Percentiles rank a stretch among this genome's conserved stretches.
Conservation (phyloP, 805 yeast genomes). For the Sugiyamaella mastotermitis region DNA sequence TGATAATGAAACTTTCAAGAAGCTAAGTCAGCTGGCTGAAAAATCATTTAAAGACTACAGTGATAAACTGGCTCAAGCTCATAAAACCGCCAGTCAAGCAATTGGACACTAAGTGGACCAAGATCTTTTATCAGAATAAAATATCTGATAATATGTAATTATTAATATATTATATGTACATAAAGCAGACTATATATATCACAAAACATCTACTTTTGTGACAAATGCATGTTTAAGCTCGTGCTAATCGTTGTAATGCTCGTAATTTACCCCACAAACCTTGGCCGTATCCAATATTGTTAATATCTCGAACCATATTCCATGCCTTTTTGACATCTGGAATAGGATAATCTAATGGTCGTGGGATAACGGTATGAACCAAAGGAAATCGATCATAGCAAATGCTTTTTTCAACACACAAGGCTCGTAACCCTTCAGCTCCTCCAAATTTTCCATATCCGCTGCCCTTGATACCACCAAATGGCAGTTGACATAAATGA, state of each 20-base stretch:
- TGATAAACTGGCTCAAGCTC: constrained; percentile 49
- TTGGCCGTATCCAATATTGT: constrained; percentile 67
- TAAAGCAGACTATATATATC: neutral
- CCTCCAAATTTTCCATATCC: constrained; percentile 99
- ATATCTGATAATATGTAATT: no score
- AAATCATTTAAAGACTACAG: constrained; percentile 59
- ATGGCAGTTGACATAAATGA: constrained; percentile 92
- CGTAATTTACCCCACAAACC: constrained; percentile 52
- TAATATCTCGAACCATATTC: constrained; percentile 77
- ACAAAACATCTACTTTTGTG: no score
- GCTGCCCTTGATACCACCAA: constrained; percentile 89
- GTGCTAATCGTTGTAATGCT: constrained; percentile 16
- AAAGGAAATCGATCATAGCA: constrained; percentile 79
- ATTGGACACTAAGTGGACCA: no score
- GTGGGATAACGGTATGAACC: constrained; percentile 74
- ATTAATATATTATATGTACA: neutral
- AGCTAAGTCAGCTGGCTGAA: constrained; percentile 57
- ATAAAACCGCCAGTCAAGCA: constrained; percentile 32
- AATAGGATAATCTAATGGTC: constrained; percentile 88
- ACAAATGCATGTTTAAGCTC: no score
- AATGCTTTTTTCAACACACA: constrained; percentile 81
- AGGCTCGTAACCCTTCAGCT: constrained; percentile 88
- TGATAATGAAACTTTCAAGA: constrained; percentile 36
- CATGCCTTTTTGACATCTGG: constrained; percentile 76
- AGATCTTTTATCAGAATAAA: no score